Conservation (phyloP, 2,329 filamentous ascomycete species). For the Aspergillus clavatus region DNA sequence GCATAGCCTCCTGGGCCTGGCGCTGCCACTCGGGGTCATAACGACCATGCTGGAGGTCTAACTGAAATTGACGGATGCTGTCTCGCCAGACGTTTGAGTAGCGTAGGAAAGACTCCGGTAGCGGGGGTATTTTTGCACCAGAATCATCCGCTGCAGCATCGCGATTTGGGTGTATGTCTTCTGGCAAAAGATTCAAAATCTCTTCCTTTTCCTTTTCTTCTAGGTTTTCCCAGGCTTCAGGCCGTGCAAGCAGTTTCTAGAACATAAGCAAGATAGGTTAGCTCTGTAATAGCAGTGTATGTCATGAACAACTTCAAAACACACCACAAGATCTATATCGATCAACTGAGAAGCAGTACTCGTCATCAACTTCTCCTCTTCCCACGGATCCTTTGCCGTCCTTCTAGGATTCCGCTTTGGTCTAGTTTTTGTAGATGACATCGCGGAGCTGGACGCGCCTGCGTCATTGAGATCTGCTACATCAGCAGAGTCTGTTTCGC, state of each 20-base stretch:
- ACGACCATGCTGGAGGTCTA: constrained; percentile 52
- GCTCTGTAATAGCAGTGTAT: not conserved
- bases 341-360: constrained; percentile 35
- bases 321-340: constrained; percentile 37
- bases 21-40: constrained; percentile 55
- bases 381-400: constrained; percentile 33
- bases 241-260: constrained; percentile 38
- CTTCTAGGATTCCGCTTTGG: constrained; percentile 31
- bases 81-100: constrained; percentile 49
- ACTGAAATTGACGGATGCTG: constrained; percentile 51
- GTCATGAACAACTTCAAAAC: constrained; percentile 4
- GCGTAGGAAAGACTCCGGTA: constrained; percentile 39
- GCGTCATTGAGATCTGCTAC: constrained; percentile 24
- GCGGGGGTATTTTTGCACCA: constrained; percentile 31
- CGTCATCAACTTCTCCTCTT: constrained; percentile 36
- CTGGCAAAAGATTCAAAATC: constrained; percentile 38
- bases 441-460: constrained; percentile 19
- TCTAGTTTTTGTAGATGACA: constrained; percentile 25
- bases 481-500: constrained; percentile 20
- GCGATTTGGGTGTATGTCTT: constrained; percentile 37
- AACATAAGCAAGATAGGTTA: not conserved
- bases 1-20: constrained; percentile 50
- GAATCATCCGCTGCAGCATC: constrained; percentile 25
- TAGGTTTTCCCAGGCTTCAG: constrained; percentile 39
- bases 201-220: constrained; percentile 40